A percentile compares a stretch with the other conserved stretches of the same genome.
These are phyloP conservation scores for Fraxinus americana DNA, from an alignment of 257 asterid genomes.

Conservation along the genomic window DNA sequence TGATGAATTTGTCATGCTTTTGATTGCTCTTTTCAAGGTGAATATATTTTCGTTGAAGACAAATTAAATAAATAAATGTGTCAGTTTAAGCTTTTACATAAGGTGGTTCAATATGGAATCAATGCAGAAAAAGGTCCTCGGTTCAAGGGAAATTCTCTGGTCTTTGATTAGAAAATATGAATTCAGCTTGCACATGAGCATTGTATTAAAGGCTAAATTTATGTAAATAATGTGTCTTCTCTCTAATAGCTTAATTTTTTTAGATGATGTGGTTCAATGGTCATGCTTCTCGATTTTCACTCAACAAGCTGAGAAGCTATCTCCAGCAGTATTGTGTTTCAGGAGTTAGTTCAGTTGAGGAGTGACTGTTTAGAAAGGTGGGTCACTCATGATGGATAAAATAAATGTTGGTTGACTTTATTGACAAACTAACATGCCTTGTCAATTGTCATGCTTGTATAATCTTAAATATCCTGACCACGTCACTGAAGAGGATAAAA, in stretches of 20 bases:
- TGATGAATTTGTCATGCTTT: not conserved
- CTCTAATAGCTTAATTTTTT: not conserved
- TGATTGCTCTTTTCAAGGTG: not conserved
- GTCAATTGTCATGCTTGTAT: not conserved
- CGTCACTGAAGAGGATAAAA: not conserved
- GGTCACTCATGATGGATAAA: not conserved
- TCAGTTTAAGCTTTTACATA: not conserved
- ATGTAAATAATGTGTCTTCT: not conserved
- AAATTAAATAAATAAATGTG: not conserved
- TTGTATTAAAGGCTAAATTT: not conserved
- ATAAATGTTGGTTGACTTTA: not conserved
- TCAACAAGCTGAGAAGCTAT: not conserved
- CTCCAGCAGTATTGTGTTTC: not conserved
- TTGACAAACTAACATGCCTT: not conserved
- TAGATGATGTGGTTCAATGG: not conserved
- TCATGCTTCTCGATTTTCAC: not conserved
- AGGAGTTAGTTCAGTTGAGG: not conserved
- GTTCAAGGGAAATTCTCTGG: not conserved
- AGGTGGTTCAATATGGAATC: not conserved
- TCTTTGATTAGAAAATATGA: not conserved
- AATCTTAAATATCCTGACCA: not conserved
- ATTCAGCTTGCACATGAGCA: not conserved
- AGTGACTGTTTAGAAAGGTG: not conserved
- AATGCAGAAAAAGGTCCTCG: not conserved
- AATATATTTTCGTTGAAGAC: not conserved